These are phyloP conservation scores for Colletotrichum costaricense DNA, from an alignment of 2,329 filamentous ascomycete species.

Conservation along the genomic window DNA sequence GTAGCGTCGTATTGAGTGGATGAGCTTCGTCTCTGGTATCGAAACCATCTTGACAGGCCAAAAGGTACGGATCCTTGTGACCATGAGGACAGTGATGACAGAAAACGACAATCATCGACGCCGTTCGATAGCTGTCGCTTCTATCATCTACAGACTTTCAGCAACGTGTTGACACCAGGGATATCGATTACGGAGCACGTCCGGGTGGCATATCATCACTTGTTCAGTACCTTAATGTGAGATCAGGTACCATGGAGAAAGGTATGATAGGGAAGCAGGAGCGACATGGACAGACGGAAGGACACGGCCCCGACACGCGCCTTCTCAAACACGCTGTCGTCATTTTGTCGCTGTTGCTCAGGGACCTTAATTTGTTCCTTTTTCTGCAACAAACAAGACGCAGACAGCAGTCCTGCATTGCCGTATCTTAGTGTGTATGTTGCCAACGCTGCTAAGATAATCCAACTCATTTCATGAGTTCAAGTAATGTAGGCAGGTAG, in stretches of 20 bases:
- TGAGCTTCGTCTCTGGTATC: not conserved
- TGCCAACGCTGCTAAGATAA: not conserved
- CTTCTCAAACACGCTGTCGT: constrained; percentile 7
- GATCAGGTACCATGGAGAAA: too few relatives aligned
- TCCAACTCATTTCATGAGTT: not conserved
- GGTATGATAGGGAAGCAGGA: not conserved
- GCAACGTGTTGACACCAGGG: not conserved
- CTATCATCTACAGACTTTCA: not conserved
- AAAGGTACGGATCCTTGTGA: not conserved
- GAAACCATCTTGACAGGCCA: not conserved
- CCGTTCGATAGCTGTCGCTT: not conserved
- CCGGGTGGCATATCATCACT: too few relatives aligned
- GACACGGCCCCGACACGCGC: not conserved
- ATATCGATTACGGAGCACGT: too few relatives aligned
- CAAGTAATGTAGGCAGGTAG: not conserved
- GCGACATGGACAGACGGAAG: not conserved
- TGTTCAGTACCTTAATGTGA: too few relatives aligned
- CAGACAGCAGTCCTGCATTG: not conserved
- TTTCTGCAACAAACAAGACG: not conserved
- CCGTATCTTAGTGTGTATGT: not conserved
- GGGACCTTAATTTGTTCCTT: not conserved
- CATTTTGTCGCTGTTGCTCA: not conserved
- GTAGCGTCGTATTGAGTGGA: constrained; percentile 1
- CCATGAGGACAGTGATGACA: not conserved
- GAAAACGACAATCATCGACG: not conserved